Evolutionary conservation across 2,329 filamentous ascomycete genomes (phyloP).

Genomic region (Rhinocladiella mackenziei): DNA sequence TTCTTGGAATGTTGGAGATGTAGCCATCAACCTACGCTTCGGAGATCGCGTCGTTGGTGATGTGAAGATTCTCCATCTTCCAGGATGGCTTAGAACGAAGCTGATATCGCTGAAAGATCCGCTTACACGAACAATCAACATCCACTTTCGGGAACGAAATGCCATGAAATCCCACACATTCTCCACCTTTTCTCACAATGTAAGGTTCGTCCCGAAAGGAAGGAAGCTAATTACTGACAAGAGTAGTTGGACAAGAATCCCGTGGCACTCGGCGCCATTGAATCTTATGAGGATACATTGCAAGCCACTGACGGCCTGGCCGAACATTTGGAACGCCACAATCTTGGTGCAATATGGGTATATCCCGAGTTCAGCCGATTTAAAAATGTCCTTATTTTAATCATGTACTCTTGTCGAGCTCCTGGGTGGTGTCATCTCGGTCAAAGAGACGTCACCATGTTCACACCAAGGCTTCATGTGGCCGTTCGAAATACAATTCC

Average conservation of each 20-base stretch:
- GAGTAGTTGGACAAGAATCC: neutral
- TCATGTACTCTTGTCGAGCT: conserved; percentile 22
- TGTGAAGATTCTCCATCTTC: conserved; percentile 19
- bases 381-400: conserved; percentile 13
- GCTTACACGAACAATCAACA: neutral
- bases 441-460: neutral
- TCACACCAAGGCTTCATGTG: conserved; percentile 15
- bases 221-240: conserved; percentile 3
- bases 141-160: conserved; percentile 17
- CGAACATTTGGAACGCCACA: conserved; percentile 17
- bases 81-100: conserved; percentile 17
- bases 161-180: conserved; percentile 9
- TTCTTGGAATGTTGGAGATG: conserved; percentile 6
- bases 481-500: conserved; percentile 13
- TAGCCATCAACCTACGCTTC: conserved; percentile 20
- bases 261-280: conserved; percentile 11
- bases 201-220: conserved; percentile 3
- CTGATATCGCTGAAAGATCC: conserved; percentile 11
- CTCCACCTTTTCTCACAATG: conserved; percentile 1
- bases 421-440: conserved; percentile 13
- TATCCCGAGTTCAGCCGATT: too few species aligned
- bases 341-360: conserved; percentile 24
- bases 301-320: conserved; percentile 9
- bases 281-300: conserved; percentile 20
- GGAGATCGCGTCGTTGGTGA: conserved; percentile 15